A percentile compares a stretch with the other conserved stretches of the same genome.
These are phyloP conservation scores for Diplocarpon mali DNA, from an alignment of 2,329 filamentous ascomycete species.

Conservation along the genomic window DNA sequence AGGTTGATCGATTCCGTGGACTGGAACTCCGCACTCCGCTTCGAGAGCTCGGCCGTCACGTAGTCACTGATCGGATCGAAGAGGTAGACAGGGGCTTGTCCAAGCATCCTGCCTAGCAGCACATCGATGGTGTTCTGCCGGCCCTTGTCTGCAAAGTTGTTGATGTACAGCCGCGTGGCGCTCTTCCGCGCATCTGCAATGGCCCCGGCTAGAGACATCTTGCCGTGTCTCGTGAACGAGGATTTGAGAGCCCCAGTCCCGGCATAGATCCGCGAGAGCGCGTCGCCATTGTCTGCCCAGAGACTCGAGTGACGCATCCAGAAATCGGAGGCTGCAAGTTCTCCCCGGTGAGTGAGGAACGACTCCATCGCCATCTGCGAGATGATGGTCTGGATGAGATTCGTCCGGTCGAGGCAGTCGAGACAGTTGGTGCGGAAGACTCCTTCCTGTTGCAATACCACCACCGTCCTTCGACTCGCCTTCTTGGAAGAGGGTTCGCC, in stretches of 20 bases:
- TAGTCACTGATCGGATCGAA: slow-evolving; percentile 93
- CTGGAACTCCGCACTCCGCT: slow-evolving; percentile 61
- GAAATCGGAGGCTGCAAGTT: slow-evolving; percentile 65
- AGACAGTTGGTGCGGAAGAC: slow-evolving; percentile 93
- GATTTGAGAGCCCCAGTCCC: slow-evolving; percentile 93
- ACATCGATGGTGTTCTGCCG: slow-evolving; percentile 92
- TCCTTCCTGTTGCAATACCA: slow-evolving; percentile 86
- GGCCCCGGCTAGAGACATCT: slow-evolving; percentile 89
- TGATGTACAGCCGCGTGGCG: slow-evolving; percentile 87
- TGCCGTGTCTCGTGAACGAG: slow-evolving; percentile 86
- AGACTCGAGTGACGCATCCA: slow-evolving; percentile 87
- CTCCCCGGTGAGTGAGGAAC: slow-evolving; percentile 64
- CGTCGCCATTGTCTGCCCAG: slow-evolving; percentile 96
- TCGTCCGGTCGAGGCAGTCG: slow-evolving; percentile 91
- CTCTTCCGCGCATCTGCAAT: slow-evolving; percentile 94
- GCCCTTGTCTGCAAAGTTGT: slow-evolving; percentile 91
- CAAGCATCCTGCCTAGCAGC: slow-evolving; percentile 73
- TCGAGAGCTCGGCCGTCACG: slow-evolving; percentile 65
- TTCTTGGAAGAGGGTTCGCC: slow-evolving; percentile 30
- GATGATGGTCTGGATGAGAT: slow-evolving; percentile 90
- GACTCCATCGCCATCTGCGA: slow-evolving; percentile 85
- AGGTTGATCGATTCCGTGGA: slow-evolving; percentile 65
- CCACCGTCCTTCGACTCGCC: slow-evolving; percentile 37
- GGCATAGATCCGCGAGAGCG: slow-evolving; percentile 87
- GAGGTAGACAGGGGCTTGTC: slow-evolving; percentile 72